Evolutionary conservation across 1,284 basidiomycete species (phyloP), one percentile per base, ranked within the genome.

Genomic region (Naganishia sp.): DNA sequence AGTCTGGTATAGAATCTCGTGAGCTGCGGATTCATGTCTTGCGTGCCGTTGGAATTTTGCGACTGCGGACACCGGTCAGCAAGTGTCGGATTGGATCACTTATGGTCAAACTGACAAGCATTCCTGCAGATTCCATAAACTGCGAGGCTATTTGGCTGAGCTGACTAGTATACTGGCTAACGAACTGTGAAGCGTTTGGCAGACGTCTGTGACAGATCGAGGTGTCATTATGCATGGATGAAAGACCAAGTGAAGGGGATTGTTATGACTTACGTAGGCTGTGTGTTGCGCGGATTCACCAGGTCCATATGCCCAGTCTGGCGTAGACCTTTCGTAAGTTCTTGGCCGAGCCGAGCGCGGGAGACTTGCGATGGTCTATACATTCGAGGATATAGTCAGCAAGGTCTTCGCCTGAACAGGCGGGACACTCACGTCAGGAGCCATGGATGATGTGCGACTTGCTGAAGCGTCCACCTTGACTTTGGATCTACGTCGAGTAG

Each of bases 371-470:
- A 90, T 23, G 85, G 86, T 64, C 89, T 90, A 65, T 23, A 58
- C 13, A n/a, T 31, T 43, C 25, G 25, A n/a, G 51, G 39, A n/a
- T 43, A 35, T 68, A 39, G 51, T 25, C 55, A 35, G 11, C 10
- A 63, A 66, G 39, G 39, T 31, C 0, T 23, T n/a, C 31, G 18
- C 25, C 15, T 21, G 15, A 23, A 17, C 11, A 10, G 23, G 32
- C n/a, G 17, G 9, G 39, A 13, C 39, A 72, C 81, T 65, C 76
- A 88, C 90, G 86, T 85, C 69, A 83, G 84, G 72, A 86, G 87
- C 94, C 94, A 98, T 0, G 87, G 86, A 76, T 95, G 90, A 6
- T 80, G 73, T 67, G 84, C 83, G 18, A 92, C 85, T 43, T 91
- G 87, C 1, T 81, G 73, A 28, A 97, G 83, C 0, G 86, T 89